These are phyloP conservation scores for Backusella mclennaniae DNA, from an alignment of 192 early-diverging fungal genomes.

Conservation along the genomic window DNA sequence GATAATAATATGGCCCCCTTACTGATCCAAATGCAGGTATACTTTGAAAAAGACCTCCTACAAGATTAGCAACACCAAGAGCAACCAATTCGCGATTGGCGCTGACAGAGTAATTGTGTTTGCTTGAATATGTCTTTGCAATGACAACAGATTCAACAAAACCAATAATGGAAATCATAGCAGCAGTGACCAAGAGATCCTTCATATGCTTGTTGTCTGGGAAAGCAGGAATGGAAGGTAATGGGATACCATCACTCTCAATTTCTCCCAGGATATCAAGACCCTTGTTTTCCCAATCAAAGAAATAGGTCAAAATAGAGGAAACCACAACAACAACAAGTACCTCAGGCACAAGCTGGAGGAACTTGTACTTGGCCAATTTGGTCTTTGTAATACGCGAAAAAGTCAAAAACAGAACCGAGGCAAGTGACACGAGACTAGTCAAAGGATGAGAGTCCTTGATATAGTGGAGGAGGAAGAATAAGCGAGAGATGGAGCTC, in stretches of 20 bases:
- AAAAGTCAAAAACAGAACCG: constrained; percentile 67
- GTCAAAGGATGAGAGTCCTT: constrained; percentile 69
- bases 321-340: constrained; percentile 81
- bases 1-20: neutral
- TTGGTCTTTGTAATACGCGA: constrained; percentile 55
- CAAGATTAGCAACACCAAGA: constrained; percentile 84
- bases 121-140: constrained; percentile 87
- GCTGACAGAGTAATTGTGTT: constrained; percentile 89
- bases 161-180: constrained; percentile 92
- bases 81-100: constrained; percentile 98
- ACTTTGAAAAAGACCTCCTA: constrained; percentile 72
- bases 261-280: constrained; percentile 80
- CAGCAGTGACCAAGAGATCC: constrained; percentile 75
- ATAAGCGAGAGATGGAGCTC: constrained; percentile 78
- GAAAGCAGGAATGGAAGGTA: constrained; percentile 60
- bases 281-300: constrained; percentile 70
- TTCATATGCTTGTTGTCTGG: constrained; percentile 60
- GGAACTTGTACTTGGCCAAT: constrained; percentile 34
- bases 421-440: constrained; percentile 63
- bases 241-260: constrained; percentile 54
- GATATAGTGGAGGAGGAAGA: constrained; percentile 66
- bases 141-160: constrained; percentile 97
- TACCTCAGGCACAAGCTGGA: constrained; percentile 91
- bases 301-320: constrained; percentile 58
- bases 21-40: constrained; percentile 41